Evolutionary conservation across 345 rosid genomes (phyloP), one percentile per base, ranked within the genome.

Genomic region (Eucalyptus tenuipes): DNA sequence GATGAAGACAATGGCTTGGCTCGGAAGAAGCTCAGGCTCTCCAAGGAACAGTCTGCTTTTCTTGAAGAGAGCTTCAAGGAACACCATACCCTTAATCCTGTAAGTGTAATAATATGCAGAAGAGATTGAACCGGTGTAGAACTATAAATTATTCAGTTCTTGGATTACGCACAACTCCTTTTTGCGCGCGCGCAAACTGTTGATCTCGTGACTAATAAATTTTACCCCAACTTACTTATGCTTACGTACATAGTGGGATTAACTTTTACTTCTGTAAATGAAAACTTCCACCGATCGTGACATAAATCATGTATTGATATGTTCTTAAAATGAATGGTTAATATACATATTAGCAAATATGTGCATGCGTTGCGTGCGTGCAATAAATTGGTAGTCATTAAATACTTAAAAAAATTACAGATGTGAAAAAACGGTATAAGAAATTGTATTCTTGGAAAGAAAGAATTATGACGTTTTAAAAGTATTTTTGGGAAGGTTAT

Each of bases 41-140:
- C 99, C 42, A 96, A 96, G 86, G 96, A 96, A 50, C 99, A 96
- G 87, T 96, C 99, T 49, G 98, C 98, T 91, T 95, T 97, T 91
- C 99, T 97, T 37, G 99, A 97, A 92, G 98, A 96, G 71, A 95
- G 97, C 88, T 97, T 97, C 94, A 96, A 95, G 93, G 97, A 96
- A 88, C 99, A 97, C 91, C 95, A 86, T 53, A 96, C 98, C 27
- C 98, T 96, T 84, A 96, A 95, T 92, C 98, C 99, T 15, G 99
- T 97, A 92, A 90, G 99, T 89, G n/a, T 50, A 42, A 47, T 14
- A 53, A 15, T 3, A 59, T 45, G 85, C 45, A 44, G 42, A 75
- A 75, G 47, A 40, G 29, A 22, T 20, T 40, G 44, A 40, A 75
- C 47, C 22, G 25, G 24, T 6, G 84, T 40, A 40, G 84, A 75